Conservation (phyloP, 2,329 filamentous ascomycete genomes). For the Trematosphaeria pertusa region DNA sequence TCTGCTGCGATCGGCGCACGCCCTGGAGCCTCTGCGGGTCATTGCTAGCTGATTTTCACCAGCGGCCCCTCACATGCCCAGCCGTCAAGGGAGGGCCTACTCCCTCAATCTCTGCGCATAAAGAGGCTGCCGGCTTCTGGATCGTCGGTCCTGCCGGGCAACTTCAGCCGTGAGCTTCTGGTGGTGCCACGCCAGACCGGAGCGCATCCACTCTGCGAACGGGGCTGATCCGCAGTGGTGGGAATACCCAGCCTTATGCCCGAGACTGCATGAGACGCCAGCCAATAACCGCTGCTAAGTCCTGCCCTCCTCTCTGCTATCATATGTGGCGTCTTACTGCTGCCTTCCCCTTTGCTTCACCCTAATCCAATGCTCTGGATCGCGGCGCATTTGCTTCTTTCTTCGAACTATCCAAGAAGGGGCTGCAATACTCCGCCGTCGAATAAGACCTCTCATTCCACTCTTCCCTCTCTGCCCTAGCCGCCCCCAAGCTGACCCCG, state of each 20-base stretch:
- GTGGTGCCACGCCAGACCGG: conserved; percentile 1
- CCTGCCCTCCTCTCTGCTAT: conserved; percentile 9
- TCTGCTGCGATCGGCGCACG: neutral
- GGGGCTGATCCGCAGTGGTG: conserved; percentile 13
- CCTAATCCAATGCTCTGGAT: conserved; percentile 21
- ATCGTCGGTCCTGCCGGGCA: conserved; percentile 3
- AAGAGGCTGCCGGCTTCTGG: neutral
- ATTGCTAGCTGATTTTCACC: neutral
- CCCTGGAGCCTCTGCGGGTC: neutral
- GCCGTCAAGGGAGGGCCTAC: neutral
- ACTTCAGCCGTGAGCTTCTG: conserved; percentile 7
- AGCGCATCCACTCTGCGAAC: neutral
- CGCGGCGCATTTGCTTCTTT: conserved; percentile 18
- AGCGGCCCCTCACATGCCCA: neutral
- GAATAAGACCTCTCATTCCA: conserved; percentile 2
- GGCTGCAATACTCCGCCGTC: neutral
- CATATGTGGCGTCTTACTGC: conserved; percentile 5
- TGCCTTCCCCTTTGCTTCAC: conserved; percentile 9
- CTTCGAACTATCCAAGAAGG: conserved; percentile 14
- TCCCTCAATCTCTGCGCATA: too few species aligned
- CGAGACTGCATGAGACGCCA: neutral
- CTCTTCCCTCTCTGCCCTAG: neutral
- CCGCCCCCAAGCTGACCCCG: conserved; percentile 1
- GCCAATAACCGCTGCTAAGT: conserved; percentile 6
- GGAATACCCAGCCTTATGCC: conserved; percentile 16